phyloP scores from a whole-genome alignment of 225 moss, liverwort and hornwort genomes.

The Pseudisothecium myosuroides region DNA sequence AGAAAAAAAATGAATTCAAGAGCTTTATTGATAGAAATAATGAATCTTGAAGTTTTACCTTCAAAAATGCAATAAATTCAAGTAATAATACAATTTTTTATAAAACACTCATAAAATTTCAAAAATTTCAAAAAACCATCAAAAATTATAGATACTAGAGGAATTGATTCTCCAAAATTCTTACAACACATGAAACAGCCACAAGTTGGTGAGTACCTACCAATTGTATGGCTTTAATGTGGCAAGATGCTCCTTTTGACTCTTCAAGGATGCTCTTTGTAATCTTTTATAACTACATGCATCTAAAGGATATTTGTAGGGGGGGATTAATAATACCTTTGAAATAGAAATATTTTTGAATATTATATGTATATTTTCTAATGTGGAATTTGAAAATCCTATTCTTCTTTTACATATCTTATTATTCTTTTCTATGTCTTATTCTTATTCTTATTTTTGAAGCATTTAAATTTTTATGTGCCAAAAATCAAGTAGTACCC shows the following conservation, averaged over 20 bases:
- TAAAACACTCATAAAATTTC: background rate
- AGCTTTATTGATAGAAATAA: background rate
- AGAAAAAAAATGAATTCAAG: background rate
- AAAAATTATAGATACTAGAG: accelerated
- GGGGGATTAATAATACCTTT: background rate
- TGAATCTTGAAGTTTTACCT: background rate
- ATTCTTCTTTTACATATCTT: background rate
- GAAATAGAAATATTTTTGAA: background rate
- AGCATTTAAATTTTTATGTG: background rate
- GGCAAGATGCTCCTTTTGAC: no score
- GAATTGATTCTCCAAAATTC: background rate
- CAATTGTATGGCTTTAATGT: no score
- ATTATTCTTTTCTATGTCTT: no score
- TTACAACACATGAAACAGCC: background rate
- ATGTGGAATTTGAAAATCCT: background rate
- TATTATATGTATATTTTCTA: background rate
- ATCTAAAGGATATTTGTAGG: no score
- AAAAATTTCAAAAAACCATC: background rate
- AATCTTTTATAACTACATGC: background rate
- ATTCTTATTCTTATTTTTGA: background rate
- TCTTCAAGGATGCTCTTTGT: background rate
- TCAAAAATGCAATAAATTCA: background rate
- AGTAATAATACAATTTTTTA: background rate
- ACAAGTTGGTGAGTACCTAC: background rate
- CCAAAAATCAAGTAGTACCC: background rate